A percentile compares a stretch with the other conserved stretches of the same genome.
Evolutionary conservation across 768 basidiomycete species (phyloP).

Genomic region (Suillus bovinus): DNA sequence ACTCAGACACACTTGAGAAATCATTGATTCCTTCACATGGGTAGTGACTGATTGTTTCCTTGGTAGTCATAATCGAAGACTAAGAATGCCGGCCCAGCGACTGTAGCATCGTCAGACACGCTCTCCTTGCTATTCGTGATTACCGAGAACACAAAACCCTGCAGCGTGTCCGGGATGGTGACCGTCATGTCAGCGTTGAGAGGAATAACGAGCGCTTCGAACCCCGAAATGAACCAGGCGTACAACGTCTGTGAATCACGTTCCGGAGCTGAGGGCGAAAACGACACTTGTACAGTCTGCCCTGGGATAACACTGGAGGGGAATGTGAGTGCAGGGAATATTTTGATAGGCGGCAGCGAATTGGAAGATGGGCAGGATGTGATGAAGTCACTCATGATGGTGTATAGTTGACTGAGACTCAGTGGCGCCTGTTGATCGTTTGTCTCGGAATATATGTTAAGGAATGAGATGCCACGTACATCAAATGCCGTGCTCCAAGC

Average conservation of each 20-base stretch:
- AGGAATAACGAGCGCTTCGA: conserved; percentile 41
- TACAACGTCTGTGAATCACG: conserved; percentile 28
- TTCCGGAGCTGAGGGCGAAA: conserved; percentile 14
- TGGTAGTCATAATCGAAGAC: conserved; percentile 35
- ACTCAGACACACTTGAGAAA: not conserved
- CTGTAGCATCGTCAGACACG: conserved; percentile 45
- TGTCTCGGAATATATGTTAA: conserved; percentile 31
- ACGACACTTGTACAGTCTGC: conserved; percentile 26
- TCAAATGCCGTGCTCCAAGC: conserved; percentile 65
- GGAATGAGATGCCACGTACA: conserved; percentile 32
- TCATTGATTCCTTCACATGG: not conserved
- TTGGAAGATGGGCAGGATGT: conserved; percentile 53
- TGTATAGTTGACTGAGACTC: conserved; percentile 40
- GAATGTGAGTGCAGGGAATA: conserved; percentile 51
- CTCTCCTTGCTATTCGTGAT: conserved; percentile 40
- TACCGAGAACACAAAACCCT: conserved; percentile 54
- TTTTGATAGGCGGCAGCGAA: conserved; percentile 44
- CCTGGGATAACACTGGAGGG: conserved; percentile 29
- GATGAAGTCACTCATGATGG: conserved; percentile 47
- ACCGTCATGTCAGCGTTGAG: conserved; percentile 34
- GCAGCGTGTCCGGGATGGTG: conserved; percentile 42
- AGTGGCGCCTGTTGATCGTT: conserved; percentile 38
- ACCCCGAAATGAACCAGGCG: conserved; percentile 52
- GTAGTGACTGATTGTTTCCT: conserved; percentile 1
- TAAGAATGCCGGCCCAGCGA: conserved; percentile 58